These are phyloP conservation scores for Cicer bijugum DNA, from an alignment of 306 rosid species.

Conservation along the genomic window DNA sequence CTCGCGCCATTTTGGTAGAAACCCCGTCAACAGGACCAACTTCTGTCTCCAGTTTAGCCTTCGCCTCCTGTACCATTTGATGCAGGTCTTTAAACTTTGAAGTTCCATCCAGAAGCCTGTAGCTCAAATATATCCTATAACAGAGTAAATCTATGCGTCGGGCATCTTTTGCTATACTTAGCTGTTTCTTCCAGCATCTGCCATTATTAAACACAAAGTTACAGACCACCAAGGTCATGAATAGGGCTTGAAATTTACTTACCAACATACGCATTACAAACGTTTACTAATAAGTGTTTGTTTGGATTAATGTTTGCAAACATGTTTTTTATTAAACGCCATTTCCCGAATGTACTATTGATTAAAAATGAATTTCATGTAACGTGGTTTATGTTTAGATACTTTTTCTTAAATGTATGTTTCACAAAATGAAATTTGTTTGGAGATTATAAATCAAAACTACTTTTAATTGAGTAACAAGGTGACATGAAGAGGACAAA, in stretches of 20 bases:
- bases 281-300: neutral
- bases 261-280: constrained; percentile 37
- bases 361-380: neutral
- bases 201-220: constrained; percentile 42
- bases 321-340: neutral
- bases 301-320: neutral
- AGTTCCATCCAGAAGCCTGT: constrained; percentile 83
- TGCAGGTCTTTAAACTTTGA: constrained; percentile 76
- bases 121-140: constrained; percentile 80
- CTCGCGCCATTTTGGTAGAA: constrained; percentile 90
- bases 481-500: neutral
- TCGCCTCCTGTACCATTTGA: constrained; percentile 74
- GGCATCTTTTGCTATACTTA: constrained; percentile 82
- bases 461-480: neutral
- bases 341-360: neutral
- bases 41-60: constrained; percentile 79
- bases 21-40: constrained; percentile 83
- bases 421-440: neutral
- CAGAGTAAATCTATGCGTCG: constrained; percentile 93
- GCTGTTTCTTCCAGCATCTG: constrained; percentile 95
- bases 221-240: constrained; percentile 44
- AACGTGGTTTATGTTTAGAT: neutral
- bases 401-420: neutral
- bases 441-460: neutral
- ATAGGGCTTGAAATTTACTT: constrained; percentile 32